Conservation (phyloP, 1,284 basidiomycete genomes). For the Puccinia sorghi region DNA sequence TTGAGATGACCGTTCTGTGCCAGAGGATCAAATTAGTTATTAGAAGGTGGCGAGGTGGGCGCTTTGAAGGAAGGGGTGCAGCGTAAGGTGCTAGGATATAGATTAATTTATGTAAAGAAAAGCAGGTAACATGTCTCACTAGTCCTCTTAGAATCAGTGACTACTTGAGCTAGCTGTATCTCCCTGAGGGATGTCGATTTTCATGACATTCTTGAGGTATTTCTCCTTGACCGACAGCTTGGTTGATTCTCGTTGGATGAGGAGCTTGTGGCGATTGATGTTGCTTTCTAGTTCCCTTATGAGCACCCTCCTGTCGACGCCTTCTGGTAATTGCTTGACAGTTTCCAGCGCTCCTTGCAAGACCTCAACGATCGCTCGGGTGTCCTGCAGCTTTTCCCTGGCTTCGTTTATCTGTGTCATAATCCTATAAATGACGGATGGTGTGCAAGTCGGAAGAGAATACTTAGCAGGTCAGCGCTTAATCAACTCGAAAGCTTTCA, state of each 20-base stretch:
- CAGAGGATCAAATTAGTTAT: no score
- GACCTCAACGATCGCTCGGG: conserved; percentile 5
- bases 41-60: no score
- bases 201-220: conserved; percentile 35
- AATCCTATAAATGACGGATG: background rate
- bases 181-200: background rate
- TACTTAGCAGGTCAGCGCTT: background rate
- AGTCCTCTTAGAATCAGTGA: background rate
- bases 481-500: conserved; percentile 1
- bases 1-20: no score
- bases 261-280: conserved; percentile 22
- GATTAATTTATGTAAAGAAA: no score
- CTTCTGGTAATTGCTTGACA: conserved; percentile 13
- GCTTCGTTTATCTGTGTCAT: conserved; percentile 7
- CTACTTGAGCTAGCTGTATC: background rate
- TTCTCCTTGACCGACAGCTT: conserved; percentile 33
- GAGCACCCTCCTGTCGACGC: background rate
- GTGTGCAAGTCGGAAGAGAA: background rate
- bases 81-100: no score
- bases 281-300: conserved; percentile 28
- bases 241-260: conserved; percentile 30
- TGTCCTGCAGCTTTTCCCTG: conserved; percentile 12
- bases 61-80: no score
- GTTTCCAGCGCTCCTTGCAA: conserved; percentile 20
- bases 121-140: background rate